Evolutionary conservation across 2,329 filamentous ascomycete genomes (phyloP).

Genomic region (Annulohypoxylon truncatum): DNA sequence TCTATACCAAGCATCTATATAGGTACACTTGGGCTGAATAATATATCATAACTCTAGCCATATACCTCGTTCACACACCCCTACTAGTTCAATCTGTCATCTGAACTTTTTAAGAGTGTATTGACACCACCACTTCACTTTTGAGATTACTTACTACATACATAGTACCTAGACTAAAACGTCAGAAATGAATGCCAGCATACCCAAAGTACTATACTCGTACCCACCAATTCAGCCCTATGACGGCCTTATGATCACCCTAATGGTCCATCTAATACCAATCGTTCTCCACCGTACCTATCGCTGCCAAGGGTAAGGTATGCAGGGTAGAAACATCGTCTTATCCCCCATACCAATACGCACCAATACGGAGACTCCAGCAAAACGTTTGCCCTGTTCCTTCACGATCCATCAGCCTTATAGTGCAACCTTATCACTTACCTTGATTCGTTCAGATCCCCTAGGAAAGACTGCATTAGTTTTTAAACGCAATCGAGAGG

Average conservation of each 20-base stretch:
- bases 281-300: slow-evolving; percentile 37
- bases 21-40: not conserved
- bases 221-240: slow-evolving; percentile 50
- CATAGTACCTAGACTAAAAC: too few species aligned
- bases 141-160: too few species aligned
- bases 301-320: slow-evolving; percentile 32
- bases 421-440: slow-evolving; percentile 31
- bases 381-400: slow-evolving; percentile 9
- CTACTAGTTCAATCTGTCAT: not conserved
- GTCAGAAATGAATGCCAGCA: slow-evolving; percentile 7
- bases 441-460: slow-evolving; percentile 25
- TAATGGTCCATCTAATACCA: slow-evolving; percentile 36
- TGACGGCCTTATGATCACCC: slow-evolving; percentile 27
- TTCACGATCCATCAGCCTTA: slow-evolving; percentile 36
- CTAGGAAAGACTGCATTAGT: slow-evolving; percentile 22
- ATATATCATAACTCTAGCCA: not conserved
- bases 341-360: slow-evolving; percentile 32
- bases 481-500: slow-evolving; percentile 27
- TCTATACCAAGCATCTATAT: not conserved
- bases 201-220: slow-evolving; percentile 19
- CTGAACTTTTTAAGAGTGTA: slow-evolving; percentile 3
- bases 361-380: slow-evolving; percentile 19
- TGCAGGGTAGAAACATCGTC: slow-evolving; percentile 26
- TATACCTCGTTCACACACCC: not conserved
- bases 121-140: not conserved